Base-by-base conservation (phyloP, 352 stramenopile genomes). In the Pelagophyceae sp. region DNA sequence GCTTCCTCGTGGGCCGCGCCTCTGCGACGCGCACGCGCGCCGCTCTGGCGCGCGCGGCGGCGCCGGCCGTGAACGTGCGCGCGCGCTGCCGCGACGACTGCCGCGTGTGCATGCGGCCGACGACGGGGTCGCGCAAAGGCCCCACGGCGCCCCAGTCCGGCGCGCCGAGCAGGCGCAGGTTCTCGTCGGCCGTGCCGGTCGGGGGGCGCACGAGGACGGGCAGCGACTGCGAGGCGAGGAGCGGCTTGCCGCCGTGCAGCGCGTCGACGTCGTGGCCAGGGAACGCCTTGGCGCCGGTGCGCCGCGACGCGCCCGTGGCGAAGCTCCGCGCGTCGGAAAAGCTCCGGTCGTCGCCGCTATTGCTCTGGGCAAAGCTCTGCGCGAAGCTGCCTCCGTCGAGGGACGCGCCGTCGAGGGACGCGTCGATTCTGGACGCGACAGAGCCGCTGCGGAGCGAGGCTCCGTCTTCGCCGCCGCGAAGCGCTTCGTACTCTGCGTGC, bases 121-220 rank as follows among this genome's bases (percentile, higher is more conserved):
- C 67, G 35, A 74, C 3, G 33, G 67, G 67, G 1, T 74, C 67
- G 1, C 29, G 19, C 15, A 58, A 23, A 27, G 61, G 29, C 3
- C 61, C 61, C 2, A 60, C 37, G 35, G 67, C 33, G 15, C 67
- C 67, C 67, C 67, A 74, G 67, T 74, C 67, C 11, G 33, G 31
- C 33, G 67, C 67, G 35, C 5, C 1, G 6, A 27, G 31, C 5
- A 74, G 33, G 20, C 6, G 2, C 35, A 74, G 0, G 67, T 51
- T 74, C 35, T 51, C 67, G 67, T 74, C 67, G 33, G 15, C 45
- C 45, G 45, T 23, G 45, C 11, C 45, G 45, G 45, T 23, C 45
- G 45, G 61, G 11, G 61, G 15, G n/a, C n/a, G n/a, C n/a, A n/a
- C 29, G 15, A 71, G 29, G n/a, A 15, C 29, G 15, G 61, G 61